Evolutionary conservation across 768 basidiomycete genomes (phyloP).

Genomic region (Leccinum subtestaceum): DNA sequence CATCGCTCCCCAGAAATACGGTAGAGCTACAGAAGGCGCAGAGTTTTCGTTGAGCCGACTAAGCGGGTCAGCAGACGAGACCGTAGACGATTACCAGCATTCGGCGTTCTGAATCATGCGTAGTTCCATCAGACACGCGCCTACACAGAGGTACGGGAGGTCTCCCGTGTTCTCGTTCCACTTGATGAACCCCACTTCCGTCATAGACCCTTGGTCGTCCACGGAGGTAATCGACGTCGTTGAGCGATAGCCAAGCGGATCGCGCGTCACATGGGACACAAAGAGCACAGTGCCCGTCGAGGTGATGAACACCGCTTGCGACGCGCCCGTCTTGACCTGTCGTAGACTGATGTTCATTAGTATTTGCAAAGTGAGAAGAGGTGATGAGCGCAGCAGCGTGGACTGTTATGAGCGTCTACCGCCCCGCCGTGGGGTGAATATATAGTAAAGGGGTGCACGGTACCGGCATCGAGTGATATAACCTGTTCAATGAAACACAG

Average conservation of each 20-base stretch:
- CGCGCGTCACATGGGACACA: background rate
- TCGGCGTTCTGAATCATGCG: background rate
- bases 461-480: background rate
- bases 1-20: constrained; percentile 11
- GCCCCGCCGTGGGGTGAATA: background rate
- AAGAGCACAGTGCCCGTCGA: constrained; percentile 18
- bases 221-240: constrained; percentile 16
- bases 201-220: constrained; percentile 3
- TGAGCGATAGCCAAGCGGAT: background rate
- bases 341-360: constrained; percentile 22
- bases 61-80: background rate
- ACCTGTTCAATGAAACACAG: background rate
- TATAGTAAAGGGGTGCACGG: background rate
- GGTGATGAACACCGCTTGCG: constrained; percentile 14
- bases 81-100: background rate
- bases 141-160: constrained; percentile 1
- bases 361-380: background rate
- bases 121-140: constrained; percentile 2
- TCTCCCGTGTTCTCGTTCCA: constrained; percentile 10
- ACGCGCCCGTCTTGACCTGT: constrained; percentile 9
- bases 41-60: background rate
- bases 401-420: background rate
- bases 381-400: background rate
- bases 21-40: constrained; percentile 3
- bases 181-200: constrained; percentile 15